These are phyloP conservation scores for Gelatoporia subvermispora DNA, from an alignment of 768 basidiomycete species.

Conservation along the genomic window DNA sequence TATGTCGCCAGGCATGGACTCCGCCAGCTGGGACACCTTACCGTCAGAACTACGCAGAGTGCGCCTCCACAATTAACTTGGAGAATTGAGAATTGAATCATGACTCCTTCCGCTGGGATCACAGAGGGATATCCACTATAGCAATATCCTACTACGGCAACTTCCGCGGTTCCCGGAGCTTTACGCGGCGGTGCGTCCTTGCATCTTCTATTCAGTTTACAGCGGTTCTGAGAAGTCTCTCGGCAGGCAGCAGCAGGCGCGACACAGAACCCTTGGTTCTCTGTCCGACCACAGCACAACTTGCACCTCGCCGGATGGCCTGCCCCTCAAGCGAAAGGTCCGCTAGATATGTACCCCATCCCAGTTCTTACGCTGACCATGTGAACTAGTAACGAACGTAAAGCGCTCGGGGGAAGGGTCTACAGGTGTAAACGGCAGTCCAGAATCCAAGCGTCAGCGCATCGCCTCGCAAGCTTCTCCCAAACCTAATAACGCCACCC, in stretches of 20 bases:
- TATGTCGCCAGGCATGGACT: conserved; percentile 16
- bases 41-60: conserved; percentile 62
- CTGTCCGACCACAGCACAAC: conserved; percentile 39
- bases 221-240: conserved; percentile 1
- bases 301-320: conserved; percentile 48
- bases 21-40: conserved; percentile 54
- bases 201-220: background rate
- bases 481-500: conserved; percentile 4
- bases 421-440: conserved; percentile 4
- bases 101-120: no score
- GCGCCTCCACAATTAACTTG: conserved; percentile 1
- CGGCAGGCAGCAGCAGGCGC: conserved; percentile 31
- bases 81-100: background rate
- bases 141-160: conserved; percentile 41
- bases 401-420: conserved; percentile 10
- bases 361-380: no score
- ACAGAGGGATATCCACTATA: conserved; percentile 59
- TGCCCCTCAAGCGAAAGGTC: conserved; percentile 28
- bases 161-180: conserved; percentile 48
- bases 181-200: conserved; percentile 39
- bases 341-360: no score
- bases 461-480: conserved; percentile 3
- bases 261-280: conserved; percentile 52
- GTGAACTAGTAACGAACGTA: no score
- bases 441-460: conserved; percentile 10